These are phyloP conservation scores for Carallia pectinifolia DNA, from an alignment of 345 rosid genomes.

Conservation along the genomic window DNA sequence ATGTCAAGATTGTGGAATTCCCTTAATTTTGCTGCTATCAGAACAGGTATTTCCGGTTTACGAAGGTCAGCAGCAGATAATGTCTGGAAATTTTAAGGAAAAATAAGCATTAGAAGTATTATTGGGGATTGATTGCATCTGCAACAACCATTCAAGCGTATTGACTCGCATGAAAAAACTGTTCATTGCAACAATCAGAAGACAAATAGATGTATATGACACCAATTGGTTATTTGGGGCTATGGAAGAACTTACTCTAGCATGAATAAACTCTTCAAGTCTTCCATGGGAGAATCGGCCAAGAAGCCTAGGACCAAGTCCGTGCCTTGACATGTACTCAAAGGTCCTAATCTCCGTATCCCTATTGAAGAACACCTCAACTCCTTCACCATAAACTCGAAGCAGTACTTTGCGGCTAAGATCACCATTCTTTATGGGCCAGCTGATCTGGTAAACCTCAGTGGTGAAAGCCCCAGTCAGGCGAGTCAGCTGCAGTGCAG, in stretches of 20 bases:
- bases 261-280: conserved; percentile 90
- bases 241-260: conserved; percentile 48
- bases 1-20: conserved; percentile 84
- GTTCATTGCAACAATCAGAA: too few species aligned
- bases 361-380: conserved; percentile 77
- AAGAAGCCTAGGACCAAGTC: conserved; percentile 90
- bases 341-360: conserved; percentile 77
- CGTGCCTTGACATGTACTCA: conserved; percentile 83
- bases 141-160: too few species aligned
- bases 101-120: neutral
- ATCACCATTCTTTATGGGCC: conserved; percentile 59
- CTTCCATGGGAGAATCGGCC: conserved; percentile 78
- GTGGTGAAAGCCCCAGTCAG: conserved; percentile 92
- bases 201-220: too few species aligned
- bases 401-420: conserved; percentile 53
- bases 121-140: too few species aligned
- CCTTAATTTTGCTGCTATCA: conserved; percentile 68
- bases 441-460: conserved; percentile 76
- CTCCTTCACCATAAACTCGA: conserved; percentile 87
- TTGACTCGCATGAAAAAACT: too few species aligned
- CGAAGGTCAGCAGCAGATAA: conserved; percentile 86
- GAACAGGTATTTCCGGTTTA: conserved; percentile 51
- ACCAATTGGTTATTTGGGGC: neutral
- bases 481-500: conserved; percentile 55
- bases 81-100: conserved; percentile 51